Percentiles rank a stretch among this genome's conserved stretches.
Conservation (phyloP, 495 filamentous ascomycete species). For the Aspergillus funiculosus region DNA sequence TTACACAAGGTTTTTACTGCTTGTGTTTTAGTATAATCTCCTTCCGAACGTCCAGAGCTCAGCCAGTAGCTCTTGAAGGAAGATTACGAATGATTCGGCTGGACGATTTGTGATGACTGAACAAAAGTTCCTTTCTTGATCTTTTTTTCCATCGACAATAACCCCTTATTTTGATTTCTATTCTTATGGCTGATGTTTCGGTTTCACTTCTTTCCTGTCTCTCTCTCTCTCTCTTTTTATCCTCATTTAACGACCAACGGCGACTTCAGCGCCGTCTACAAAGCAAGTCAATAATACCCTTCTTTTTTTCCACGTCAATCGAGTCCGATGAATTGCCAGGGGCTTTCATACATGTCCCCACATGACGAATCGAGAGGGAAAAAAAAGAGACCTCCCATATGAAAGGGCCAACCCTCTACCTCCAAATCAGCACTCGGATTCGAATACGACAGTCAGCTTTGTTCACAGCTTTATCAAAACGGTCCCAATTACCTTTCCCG, state of each 20-base stretch:
- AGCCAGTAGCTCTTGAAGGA: background rate
- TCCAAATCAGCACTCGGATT: background rate
- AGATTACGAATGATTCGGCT: slow-evolving; percentile 12
- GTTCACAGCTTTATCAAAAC: background rate
- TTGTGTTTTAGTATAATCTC: background rate
- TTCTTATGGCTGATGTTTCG: slow-evolving; percentile 10
- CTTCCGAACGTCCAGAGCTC: background rate
- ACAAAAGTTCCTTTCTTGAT: slow-evolving; percentile 11
- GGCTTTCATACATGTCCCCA: no score
- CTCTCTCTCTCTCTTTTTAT: background rate
- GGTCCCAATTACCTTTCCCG: background rate
- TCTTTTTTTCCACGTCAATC: no score
- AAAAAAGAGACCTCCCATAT: no score
- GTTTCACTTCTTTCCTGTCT: background rate
- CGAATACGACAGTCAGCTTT: background rate
- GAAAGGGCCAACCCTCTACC: no score
- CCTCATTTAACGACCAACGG: background rate
- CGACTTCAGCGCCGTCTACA: background rate
- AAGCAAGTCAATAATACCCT: no score
- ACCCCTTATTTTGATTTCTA: slow-evolving; percentile 5
- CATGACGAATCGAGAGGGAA: no score
- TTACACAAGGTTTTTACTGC: background rate
- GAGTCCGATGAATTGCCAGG: no score
- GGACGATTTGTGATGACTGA: slow-evolving; percentile 16
- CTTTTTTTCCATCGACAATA: slow-evolving; percentile 18